Conservation (phyloP, 371 early-diverging fungal species). For the Rhizopus stolonifer region DNA sequence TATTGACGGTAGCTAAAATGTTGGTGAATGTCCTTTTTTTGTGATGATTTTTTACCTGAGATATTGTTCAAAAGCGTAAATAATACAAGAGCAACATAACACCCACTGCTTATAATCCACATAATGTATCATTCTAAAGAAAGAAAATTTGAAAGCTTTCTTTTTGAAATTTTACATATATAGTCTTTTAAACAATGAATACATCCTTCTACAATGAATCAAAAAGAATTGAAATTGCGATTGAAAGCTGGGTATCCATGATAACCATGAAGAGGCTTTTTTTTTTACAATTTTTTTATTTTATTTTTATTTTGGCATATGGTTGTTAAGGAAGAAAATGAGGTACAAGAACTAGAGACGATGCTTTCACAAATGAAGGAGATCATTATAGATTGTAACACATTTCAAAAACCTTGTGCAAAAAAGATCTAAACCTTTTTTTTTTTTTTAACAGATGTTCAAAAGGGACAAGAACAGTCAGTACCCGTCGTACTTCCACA, state of each 20-base stretch:
- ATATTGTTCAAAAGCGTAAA: conserved; percentile 66
- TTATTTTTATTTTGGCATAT: conserved; percentile 6
- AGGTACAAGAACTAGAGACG: conserved; percentile 30
- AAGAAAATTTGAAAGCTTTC: no score
- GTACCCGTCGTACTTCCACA: conserved; percentile 47
- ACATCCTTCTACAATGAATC: no score
- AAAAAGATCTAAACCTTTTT: neutral
- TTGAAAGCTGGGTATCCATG: no score
- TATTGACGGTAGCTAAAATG: conserved; percentile 66
- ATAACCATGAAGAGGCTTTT: no score
- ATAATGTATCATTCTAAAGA: neutral
- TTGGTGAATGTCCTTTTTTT: neutral
- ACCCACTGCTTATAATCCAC: conserved; percentile 70
- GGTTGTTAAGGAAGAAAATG: conserved; percentile 28
- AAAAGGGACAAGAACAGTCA: conserved; percentile 41
- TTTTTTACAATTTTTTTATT: no score
- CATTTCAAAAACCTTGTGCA: neutral
- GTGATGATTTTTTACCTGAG: conserved; percentile 42
- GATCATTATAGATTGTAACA: conserved; percentile 36
- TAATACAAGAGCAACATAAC: conserved; percentile 59
- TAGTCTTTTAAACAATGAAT: no score
- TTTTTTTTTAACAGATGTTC: conserved; percentile 48
- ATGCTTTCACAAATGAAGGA: conserved; percentile 38
- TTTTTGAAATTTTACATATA: no score
- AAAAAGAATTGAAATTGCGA: no score